phyloP scores from a whole-genome alignment of 495 filamentous ascomycete species.

The Hypoxylon fragiforme region DNA sequence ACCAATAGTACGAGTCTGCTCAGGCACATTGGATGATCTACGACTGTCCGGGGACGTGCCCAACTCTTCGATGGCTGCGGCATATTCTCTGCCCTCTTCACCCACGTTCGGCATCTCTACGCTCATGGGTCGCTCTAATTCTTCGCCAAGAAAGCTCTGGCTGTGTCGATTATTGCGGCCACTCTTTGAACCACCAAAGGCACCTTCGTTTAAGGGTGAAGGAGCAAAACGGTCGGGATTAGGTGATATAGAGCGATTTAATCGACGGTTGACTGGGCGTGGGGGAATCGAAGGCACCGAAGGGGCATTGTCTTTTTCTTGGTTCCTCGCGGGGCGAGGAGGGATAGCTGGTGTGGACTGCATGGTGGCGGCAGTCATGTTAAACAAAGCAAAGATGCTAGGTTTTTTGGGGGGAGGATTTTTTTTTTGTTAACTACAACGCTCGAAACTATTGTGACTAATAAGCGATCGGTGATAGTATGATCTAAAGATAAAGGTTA shows the following conservation, averaged over 20 bases:
- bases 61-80: conserved; percentile 56
- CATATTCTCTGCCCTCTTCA: conserved; percentile 89
- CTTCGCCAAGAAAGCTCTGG: conserved; percentile 46
- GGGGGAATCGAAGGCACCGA: conserved; percentile 65
- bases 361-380: conserved; percentile 54
- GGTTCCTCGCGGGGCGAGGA: conserved; percentile 61
- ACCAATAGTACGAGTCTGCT: conserved; percentile 76
- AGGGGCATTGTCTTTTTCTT: conserved; percentile 42
- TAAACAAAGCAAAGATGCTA: conserved; percentile 16
- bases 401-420: no score
- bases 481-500: conserved; percentile 16
- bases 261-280: conserved; percentile 64
- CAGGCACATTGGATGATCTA: conserved; percentile 47
- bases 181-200: conserved; percentile 39
- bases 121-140: conserved; percentile 69
- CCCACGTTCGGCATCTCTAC: conserved; percentile 82
- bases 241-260: conserved; percentile 79
- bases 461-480: conserved; percentile 17
- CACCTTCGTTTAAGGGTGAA: conserved; percentile 77
- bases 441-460: conserved; percentile 23
- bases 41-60: conserved; percentile 38
- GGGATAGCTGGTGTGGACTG: conserved; percentile 62
- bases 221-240: conserved; percentile 76
- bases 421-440: conserved; percentile 33
- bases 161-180: conserved; percentile 41